Evolutionary conservation across 441 rosid genomes (phyloP).

Genomic region (Eutrema salsugineum): DNA sequence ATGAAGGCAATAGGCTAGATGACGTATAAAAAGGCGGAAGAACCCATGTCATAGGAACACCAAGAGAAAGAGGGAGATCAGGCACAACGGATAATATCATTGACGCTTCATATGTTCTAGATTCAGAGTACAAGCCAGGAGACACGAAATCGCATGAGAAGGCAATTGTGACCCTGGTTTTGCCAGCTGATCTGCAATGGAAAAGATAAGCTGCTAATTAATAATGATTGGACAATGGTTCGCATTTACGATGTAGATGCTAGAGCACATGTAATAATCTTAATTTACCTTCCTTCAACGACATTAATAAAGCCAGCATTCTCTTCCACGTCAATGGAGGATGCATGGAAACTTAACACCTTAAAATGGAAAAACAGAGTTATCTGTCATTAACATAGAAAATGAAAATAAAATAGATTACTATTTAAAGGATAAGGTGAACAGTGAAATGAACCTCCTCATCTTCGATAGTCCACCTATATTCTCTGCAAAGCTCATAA

Average conservation of each 20-base stretch:
- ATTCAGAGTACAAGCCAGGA: conserved; percentile 59
- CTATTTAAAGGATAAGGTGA: conserved; percentile 17
- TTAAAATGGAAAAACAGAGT: conserved; percentile 23
- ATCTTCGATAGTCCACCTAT: conserved; percentile 76
- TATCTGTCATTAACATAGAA: neutral
- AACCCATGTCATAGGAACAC: conserved; percentile 86
- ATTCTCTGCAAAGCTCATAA: conserved; percentile 79
- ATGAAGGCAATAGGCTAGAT: conserved; percentile 67
- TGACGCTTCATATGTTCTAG: conserved; percentile 69
- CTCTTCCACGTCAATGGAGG: conserved; percentile 43
- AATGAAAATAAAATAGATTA: conserved; percentile 13
- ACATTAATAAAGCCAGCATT: conserved; percentile 58
- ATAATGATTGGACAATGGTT: neutral
- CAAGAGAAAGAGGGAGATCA: conserved; percentile 89
- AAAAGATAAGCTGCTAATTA: conserved; percentile 30
- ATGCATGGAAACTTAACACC: conserved; percentile 56
- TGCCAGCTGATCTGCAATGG: conserved; percentile 75
- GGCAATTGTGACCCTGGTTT: conserved; percentile 57
- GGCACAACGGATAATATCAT: conserved; percentile 64
- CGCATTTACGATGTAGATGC: no score
- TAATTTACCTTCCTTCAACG: conserved; percentile 73
- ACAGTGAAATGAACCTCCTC: conserved; percentile 50
- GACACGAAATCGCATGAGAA: conserved; percentile 85
- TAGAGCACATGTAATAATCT: neutral
- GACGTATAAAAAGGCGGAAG: conserved; percentile 89